Evolutionary conservation across 176 grass and related monocot genomes (phyloP).

Genomic region (Elymus sibiricus): DNA sequence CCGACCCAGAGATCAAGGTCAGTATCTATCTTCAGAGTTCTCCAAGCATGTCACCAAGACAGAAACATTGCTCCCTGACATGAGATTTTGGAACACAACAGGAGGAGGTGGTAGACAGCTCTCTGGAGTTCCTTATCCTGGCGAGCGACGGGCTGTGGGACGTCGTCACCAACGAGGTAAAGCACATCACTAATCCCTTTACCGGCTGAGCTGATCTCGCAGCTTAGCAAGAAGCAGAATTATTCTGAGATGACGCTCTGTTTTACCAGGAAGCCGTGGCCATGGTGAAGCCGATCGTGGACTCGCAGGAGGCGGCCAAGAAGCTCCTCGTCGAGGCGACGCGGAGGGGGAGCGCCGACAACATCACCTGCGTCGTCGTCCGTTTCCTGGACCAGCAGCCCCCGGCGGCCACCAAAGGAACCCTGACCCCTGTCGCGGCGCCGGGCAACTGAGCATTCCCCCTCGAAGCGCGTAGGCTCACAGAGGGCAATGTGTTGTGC

Average conservation of each 20-base stretch:
- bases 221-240: background rate
- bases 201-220: background rate
- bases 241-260: background rate
- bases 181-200: background rate
- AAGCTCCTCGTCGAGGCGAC: slow-evolving; percentile 62
- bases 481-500: too few species aligned
- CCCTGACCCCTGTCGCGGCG: too few species aligned
- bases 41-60: background rate
- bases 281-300: slow-evolving; percentile 70
- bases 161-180: slow-evolving; percentile 78
- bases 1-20: slow-evolving; percentile 93
- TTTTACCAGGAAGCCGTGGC: slow-evolving; percentile 63
- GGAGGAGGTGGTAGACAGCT: slow-evolving; percentile 78
- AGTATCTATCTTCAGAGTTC: too few species aligned
- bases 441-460: too few species aligned
- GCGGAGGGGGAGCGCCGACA: slow-evolving; percentile 67
- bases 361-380: slow-evolving; percentile 80
- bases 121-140: slow-evolving; percentile 89
- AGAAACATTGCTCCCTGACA: background rate
- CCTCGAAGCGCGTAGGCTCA: too few species aligned
- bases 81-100: slow-evolving; percentile 16
- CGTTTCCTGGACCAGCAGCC: slow-evolving; percentile 46
- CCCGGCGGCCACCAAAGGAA: background rate
- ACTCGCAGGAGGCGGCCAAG: slow-evolving; percentile 75
- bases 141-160: slow-evolving; percentile 92